Evolutionary conservation across 2,329 filamentous ascomycete species (phyloP).

Genomic region (Epicoccum nigrum): DNA sequence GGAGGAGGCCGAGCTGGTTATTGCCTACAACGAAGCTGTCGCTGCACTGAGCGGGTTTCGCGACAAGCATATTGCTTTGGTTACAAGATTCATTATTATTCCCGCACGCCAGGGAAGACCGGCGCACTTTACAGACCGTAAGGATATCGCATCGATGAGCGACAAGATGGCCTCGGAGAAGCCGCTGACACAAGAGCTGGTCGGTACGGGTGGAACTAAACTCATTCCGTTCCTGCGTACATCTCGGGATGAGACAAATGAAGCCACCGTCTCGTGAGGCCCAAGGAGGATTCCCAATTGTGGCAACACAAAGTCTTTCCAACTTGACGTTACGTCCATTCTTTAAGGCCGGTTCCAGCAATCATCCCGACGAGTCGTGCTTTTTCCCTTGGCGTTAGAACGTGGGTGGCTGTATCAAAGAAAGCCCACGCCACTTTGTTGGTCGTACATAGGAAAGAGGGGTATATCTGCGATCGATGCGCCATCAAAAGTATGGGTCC

Average conservation of each 20-base stretch:
- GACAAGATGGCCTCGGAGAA: conserved; percentile 42
- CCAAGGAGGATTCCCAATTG: too few relatives aligned
- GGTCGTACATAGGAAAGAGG: conserved; percentile 40
- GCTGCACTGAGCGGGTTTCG: conserved; percentile 55
- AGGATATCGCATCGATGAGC: conserved; percentile 56
- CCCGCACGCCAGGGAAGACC: conserved; percentile 43
- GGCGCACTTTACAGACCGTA: conserved; percentile 27
- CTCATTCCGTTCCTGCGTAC: conserved; percentile 61
- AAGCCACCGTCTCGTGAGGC: conserved; percentile 38
- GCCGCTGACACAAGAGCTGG: conserved; percentile 47
- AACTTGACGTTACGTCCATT: too few relatives aligned
- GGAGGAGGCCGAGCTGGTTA: conserved; percentile 44
- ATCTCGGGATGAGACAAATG: conserved; percentile 58
- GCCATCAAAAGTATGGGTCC: conserved; percentile 36
- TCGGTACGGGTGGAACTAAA: conserved; percentile 60
- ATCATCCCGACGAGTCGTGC: background rate
- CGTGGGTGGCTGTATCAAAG: too few relatives aligned
- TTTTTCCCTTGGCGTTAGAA: background rate
- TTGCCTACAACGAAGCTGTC: conserved; percentile 56
- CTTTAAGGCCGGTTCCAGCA: background rate
- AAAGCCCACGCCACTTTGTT: conserved; percentile 25
- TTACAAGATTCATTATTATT: conserved; percentile 60
- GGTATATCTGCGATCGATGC: conserved; percentile 41
- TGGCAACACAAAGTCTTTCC: too few relatives aligned
- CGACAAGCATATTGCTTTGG: conserved; percentile 60